phyloP scores from a whole-genome alignment of 2,329 filamentous ascomycete species.

The Penicillium crustosum region DNA sequence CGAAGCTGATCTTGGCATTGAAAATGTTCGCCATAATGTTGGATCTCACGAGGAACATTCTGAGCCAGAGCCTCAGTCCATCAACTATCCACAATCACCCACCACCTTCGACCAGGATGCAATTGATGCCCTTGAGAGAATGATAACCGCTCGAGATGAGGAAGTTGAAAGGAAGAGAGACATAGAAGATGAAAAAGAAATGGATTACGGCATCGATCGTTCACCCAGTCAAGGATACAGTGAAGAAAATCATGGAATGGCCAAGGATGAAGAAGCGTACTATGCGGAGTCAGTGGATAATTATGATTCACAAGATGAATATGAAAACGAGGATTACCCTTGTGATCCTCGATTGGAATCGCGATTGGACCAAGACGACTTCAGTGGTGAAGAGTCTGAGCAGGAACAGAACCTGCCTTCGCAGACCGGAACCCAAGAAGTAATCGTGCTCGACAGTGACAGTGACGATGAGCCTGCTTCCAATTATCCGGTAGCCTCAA shows the following conservation, averaged over 20 bases:
- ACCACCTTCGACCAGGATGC: conserved; percentile 1
- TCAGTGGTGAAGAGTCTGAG: conserved; percentile 15
- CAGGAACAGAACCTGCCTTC: conserved; percentile 1
- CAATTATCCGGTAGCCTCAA: neutral
- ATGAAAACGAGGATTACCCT: conserved; percentile 14
- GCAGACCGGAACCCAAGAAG: conserved; percentile 27
- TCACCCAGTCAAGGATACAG: conserved; percentile 1
- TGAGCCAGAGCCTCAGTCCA: conserved; percentile 28
- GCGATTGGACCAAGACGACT: conserved; percentile 13
- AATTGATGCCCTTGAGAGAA: conserved; percentile 2
- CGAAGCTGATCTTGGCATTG: neutral
- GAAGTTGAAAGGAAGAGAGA: conserved; percentile 1
- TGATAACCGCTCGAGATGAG: conserved; percentile 1
- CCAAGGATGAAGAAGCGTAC: conserved; percentile 13
- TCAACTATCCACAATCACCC: neutral
- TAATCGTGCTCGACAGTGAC: conserved; percentile 46
- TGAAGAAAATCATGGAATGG: conserved; percentile 13
- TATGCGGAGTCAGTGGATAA: conserved; percentile 3
- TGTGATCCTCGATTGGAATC: conserved; percentile 3
- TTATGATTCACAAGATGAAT: conserved; percentile 14
- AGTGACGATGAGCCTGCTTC: conserved; percentile 39
- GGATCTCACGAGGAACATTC: conserved; percentile 11
- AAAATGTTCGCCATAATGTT: neutral
- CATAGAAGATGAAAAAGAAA: neutral
- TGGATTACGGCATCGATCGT: conserved; percentile 3